These are phyloP conservation scores for Auxenochlorella pyrenoidosa DNA, from an alignment of 139 green algal genomes.

Conservation along the genomic window DNA sequence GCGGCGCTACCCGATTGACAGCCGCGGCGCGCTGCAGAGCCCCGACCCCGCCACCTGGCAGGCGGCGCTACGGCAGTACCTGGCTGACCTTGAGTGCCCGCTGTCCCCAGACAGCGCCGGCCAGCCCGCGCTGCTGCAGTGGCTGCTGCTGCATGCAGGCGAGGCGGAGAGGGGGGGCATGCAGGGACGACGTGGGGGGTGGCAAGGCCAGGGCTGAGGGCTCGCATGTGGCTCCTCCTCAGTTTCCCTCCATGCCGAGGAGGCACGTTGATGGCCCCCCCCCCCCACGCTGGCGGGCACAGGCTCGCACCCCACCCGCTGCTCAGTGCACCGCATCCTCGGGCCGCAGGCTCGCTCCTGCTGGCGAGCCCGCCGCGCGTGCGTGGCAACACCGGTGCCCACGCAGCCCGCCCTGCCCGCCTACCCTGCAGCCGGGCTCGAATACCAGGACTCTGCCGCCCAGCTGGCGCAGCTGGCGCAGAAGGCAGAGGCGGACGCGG, in stretches of 20 bases:
- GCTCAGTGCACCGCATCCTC: no score
- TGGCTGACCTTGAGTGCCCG: slow-evolving; percentile 64
- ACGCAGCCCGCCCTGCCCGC: background rate
- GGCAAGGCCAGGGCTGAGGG: background rate
- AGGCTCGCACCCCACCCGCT: no score
- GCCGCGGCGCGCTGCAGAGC: slow-evolving; percentile 28
- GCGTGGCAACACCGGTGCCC: background rate
- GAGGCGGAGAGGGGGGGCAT: background rate
- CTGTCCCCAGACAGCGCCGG: slow-evolving; percentile 2
- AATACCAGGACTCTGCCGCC: slow-evolving; percentile 37
- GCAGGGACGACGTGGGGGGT: background rate
- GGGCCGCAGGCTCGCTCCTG: background rate
- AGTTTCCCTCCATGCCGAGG: background rate
- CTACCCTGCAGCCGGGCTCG: slow-evolving; percentile 34
- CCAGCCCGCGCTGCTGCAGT: slow-evolving; percentile 40
- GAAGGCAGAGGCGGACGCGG: background rate
- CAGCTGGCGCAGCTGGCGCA: background rate
- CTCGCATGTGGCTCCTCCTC: no score
- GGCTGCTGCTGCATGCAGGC: slow-evolving; percentile 52
- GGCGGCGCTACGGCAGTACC: slow-evolving; percentile 46
- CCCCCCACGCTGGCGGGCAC: no score
- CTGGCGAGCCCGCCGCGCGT: background rate
- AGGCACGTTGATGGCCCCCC: background rate
- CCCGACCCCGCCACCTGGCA: slow-evolving; percentile 12
- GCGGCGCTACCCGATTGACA: slow-evolving; percentile 44